Conservation (phyloP, 1,284 basidiomycete species). For the Melampsora abietis-canadensis region DNA sequence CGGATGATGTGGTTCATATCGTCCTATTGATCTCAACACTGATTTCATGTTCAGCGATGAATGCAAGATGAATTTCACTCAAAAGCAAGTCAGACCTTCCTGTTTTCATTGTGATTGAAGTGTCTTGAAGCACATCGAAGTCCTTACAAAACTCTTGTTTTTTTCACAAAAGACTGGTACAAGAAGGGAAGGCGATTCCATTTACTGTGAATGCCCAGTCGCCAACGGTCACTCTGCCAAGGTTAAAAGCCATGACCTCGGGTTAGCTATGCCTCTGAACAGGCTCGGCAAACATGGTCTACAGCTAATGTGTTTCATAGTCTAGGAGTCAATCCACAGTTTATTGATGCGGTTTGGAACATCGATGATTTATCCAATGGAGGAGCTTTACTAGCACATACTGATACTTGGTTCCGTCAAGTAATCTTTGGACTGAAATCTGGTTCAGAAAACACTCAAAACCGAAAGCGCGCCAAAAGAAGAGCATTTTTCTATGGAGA, state of each 20-base stretch:
- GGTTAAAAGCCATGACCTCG: conserved; percentile 48
- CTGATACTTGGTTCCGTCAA: conserved; percentile 46
- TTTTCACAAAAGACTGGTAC: conserved; percentile 42
- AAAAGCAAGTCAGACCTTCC: conserved; percentile 38
- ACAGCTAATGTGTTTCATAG: not conserved
- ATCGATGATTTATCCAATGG: conserved; percentile 42
- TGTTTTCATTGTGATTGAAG: not conserved
- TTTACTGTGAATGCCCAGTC: conserved; percentile 47
- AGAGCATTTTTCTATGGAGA: conserved; percentile 47
- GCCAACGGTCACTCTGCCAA: conserved; percentile 48
- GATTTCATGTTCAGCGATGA: conserved; percentile 45
- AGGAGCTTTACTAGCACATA: conserved; percentile 39
- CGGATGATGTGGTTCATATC: not conserved
- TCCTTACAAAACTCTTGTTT: not conserved
- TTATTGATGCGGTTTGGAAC: conserved; percentile 48
- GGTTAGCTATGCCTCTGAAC: conserved; percentile 33
- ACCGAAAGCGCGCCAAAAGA: not conserved
- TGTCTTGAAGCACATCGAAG: not conserved
- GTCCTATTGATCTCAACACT: conserved; percentile 22
- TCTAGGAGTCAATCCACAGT: conserved; percentile 45
- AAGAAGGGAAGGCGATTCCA: conserved; percentile 40
- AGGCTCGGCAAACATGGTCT: not conserved
- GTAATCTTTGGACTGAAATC: conserved; percentile 16
- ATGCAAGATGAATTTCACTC: conserved; percentile 45
- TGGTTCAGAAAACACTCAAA: conserved; percentile 28